Evolutionary conservation across 116 monocot genomes (phyloP).

Genomic region (Thalassia testudinum): DNA sequence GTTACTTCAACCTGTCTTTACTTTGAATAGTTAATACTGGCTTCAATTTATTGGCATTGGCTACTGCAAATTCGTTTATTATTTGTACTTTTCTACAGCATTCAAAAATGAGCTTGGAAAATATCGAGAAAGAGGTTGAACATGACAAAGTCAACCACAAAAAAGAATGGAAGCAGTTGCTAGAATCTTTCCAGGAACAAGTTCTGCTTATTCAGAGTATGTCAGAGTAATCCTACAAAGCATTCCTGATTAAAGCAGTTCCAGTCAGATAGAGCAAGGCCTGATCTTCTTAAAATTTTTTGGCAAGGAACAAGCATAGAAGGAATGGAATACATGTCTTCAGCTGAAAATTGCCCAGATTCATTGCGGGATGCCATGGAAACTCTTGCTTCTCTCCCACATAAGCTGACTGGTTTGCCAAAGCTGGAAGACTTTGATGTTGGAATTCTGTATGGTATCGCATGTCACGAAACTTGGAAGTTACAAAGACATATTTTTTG

Average conservation of each 20-base stretch:
- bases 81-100: too few species aligned
- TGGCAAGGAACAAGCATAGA: slow-evolving; percentile 54
- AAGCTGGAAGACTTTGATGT: slow-evolving; percentile 51
- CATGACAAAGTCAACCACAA: too few species aligned
- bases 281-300: slow-evolving; percentile 30
- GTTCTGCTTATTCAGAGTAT: slow-evolving; percentile 35
- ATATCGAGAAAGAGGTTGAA: too few species aligned
- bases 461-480: too few species aligned
- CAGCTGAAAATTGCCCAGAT: slow-evolving; percentile 54
- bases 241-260: slow-evolving; percentile 58
- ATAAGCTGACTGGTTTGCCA: slow-evolving; percentile 29
- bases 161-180: slow-evolving; percentile 44
- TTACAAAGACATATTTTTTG: too few species aligned
- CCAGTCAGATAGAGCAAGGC: slow-evolving; percentile 61
- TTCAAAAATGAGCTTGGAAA: too few species aligned
- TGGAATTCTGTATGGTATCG: slow-evolving; percentile 82
- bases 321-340: slow-evolving; percentile 48
- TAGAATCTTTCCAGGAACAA: slow-evolving; percentile 50
- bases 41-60: too few species aligned
- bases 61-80: too few species aligned
- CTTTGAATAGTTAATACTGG: too few species aligned
- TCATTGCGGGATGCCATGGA: slow-evolving; percentile 55
- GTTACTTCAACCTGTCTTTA: too few species aligned
- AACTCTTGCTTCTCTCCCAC: slow-evolving; percentile 20
- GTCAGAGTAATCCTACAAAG: slow-evolving; percentile 49